Base-by-base conservation (phyloP, 177 flowering plant species). In the Vitis hybrid region DNA sequence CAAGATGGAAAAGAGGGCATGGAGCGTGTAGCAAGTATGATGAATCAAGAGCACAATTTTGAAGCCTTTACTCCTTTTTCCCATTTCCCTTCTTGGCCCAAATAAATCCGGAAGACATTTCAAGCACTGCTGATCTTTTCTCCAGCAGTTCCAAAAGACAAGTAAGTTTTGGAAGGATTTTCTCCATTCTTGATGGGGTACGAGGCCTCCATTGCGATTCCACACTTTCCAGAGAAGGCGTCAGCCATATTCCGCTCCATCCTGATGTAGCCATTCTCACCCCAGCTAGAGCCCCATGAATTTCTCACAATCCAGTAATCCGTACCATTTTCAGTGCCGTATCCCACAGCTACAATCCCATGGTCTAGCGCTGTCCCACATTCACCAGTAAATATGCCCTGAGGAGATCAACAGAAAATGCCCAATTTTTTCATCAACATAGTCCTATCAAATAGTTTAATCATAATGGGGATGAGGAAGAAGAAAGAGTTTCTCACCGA, bases 281-380 rank as follows among this genome's bases (percentile, higher is more conserved):
- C 99, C 99, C 99, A 95, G 56, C 32, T 71, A 2, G 66, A 50
- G 30, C 99, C 98, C 98, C 99, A 95, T 5, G 99, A 95, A 75
- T 95, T 95, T 78, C 82, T 87, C 67, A 95, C 99, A 13, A 91
- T 79, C 98, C 98, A 93, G 76, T 91, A 95, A 51, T 93, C 95
- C 49, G 67, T 24, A 0, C 94, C 97, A 72, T 90, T 76, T 11
- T 90, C 98, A 4, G 90, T 78, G 51, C 98, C 99, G 60, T 95
- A 95, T 11, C 99, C 99, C 68, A 95, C 96, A 18, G 84, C 89
- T 18, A 79, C 84, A 58, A 95, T 98, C 18, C 94, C 98, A 72
- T 95, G 99, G 82, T 95, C 97, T n/a, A 95, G 75, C 0, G 70
- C 76, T 53, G 87, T 73, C 11, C 97, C 96, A 72, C 99, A 95